Evolutionary conservation across 1,284 basidiomycete genomes (phyloP), one percentile per base, ranked within the genome.

Genomic region (Pterula multifida): DNA sequence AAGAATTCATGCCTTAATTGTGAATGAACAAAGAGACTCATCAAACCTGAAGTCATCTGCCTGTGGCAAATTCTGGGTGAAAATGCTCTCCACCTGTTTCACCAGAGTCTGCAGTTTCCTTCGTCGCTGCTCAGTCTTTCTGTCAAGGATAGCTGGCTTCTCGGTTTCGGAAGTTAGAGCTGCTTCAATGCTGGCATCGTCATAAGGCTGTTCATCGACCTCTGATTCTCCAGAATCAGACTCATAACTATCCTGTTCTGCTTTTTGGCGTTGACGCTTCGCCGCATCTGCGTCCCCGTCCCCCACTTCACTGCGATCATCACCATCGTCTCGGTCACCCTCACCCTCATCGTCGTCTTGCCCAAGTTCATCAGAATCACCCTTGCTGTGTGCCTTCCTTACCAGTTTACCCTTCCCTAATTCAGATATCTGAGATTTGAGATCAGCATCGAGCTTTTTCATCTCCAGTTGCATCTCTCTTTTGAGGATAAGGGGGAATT

Each of bases 381-480:
- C 69, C 11, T 61, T 68, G n/a, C 57, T 66, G 21, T 61, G 65
- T 12, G 50, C 63, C 12, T 64, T 64, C 35, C 60, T 68, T 21
- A 60, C 60, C 26, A 71, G 71, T 57, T 81, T 82, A 24, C 89
- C 93, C 64, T 86, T 86, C 3, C 94, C 94, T 32, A 98, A 78
- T 50, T 86, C 79, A 13, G 77, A 69, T 56, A 85, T 81, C 65
- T 97, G 93, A 57, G 75, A 78, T 61, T 79, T 87, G 54, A 90
- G 67, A 61, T 96, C 87, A 49, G 85, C 81, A 55, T 85, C 81
- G 26, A 92, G 74, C 62, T 82, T 87, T 67, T 90, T 91, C 72
- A 98, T 78, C 70, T 98, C 95, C 44, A 72, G 67, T 53, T 81
- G 70, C 59, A 98, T 86, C 66, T 96, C 92, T 65, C 85, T 90